Percentiles rank a stretch among this genome's conserved stretches.
Evolutionary conservation across 2,329 filamentous ascomycete species (phyloP).

Genomic region (Akanthomyces lecanii): DNA sequence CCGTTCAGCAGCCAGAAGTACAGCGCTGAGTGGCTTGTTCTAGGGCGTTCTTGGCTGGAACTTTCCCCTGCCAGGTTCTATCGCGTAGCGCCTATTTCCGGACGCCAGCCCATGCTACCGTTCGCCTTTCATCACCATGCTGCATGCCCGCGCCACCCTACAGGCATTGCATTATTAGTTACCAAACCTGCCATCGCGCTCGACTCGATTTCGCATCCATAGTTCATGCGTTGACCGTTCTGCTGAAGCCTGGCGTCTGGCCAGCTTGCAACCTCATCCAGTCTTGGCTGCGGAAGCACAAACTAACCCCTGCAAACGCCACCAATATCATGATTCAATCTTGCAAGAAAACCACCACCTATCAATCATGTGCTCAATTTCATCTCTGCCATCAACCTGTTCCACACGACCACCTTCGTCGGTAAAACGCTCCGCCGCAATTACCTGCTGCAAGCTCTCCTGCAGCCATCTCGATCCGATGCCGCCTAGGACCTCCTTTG

Average conservation of each 20-base stretch:
- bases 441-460: not conserved
- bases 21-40: not conserved
- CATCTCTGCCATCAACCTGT: not conserved
- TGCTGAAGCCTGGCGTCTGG: not conserved
- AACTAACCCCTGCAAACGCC: not conserved
- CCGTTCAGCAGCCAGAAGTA: not conserved
- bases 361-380: slow-evolving; percentile 4
- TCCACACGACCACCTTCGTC: slow-evolving; percentile 2
- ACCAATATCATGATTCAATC: not conserved
- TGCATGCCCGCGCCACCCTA: no score
- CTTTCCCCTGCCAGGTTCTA: not conserved
- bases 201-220: no score
- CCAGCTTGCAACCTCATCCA: not conserved
- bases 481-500: not conserved
- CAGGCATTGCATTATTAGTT: no score
- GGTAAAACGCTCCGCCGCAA: not conserved
- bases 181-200: no score
- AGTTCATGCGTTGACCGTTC: no score
- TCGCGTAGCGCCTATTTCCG: not conserved
- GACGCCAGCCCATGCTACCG: no score
- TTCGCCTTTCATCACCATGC: no score
- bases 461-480: not conserved
- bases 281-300: not conserved
- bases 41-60: not conserved
- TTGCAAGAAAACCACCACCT: not conserved